Percentiles rank a stretch among this genome's conserved stretches.
Conservation (phyloP, 2,329 filamentous ascomycete species). For the Aspergillus terreus region DNA sequence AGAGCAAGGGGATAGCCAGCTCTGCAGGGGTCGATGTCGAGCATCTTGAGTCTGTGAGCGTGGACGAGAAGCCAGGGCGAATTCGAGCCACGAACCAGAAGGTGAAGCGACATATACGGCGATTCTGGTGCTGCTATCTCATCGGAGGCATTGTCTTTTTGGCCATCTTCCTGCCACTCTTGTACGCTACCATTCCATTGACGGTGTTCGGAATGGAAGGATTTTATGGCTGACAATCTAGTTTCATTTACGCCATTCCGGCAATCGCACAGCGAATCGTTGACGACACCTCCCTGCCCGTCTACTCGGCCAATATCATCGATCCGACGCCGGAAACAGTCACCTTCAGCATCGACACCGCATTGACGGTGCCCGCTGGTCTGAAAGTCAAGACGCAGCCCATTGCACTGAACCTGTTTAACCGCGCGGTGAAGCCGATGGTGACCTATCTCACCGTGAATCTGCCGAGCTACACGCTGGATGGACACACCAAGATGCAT, state of each 20-base stretch:
- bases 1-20: not conserved
- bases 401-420: conserved; percentile 40
- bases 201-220: not conserved
- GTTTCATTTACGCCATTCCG: conserved; percentile 21
- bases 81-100: not conserved
- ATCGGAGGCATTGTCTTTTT: conserved; percentile 18
- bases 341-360: conserved; percentile 18
- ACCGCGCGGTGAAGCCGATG: conserved; percentile 30
- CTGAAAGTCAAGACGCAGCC: conserved; percentile 27
- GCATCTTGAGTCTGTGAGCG: conserved; percentile 7
- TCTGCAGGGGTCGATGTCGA: conserved; percentile 2
- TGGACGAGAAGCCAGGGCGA: conserved; percentile 1
- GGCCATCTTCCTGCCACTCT: conserved; percentile 22
- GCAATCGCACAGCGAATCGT: conserved; percentile 22
- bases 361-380: conserved; percentile 14
- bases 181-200: conserved; percentile 10
- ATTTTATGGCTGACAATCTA: not conserved
- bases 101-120: conserved; percentile 10
- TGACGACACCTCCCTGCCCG: conserved; percentile 18
- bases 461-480: conserved; percentile 14
- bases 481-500: conserved; percentile 29
- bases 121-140: conserved; percentile 22
- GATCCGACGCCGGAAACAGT: conserved; percentile 16
- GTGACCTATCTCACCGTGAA: conserved; percentile 14
- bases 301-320: conserved; percentile 18